Evolutionary conservation across 139 green algal genomes (phyloP).

Genomic region (Micractinium sp.): DNA sequence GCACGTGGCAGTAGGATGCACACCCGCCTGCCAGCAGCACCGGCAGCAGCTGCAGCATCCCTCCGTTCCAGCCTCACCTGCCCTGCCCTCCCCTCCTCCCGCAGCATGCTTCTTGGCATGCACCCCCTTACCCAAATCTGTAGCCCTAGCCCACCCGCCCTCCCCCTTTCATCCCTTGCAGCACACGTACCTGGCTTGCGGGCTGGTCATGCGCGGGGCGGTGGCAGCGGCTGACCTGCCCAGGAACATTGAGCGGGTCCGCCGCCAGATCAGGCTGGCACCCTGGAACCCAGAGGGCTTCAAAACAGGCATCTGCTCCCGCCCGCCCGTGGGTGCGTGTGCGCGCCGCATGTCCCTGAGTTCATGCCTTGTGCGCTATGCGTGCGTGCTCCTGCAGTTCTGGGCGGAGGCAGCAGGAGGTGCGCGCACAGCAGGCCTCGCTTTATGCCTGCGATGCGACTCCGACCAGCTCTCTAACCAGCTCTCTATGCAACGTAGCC

Average conservation of each 20-base stretch:
- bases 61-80: neutral
- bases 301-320: conserved; percentile 78
- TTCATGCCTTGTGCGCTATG: neutral
- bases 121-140: neutral
- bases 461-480: no score
- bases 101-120: neutral
- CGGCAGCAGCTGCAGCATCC: neutral
- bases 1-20: neutral
- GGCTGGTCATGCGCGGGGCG: conserved; percentile 69
- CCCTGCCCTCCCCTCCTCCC: neutral
- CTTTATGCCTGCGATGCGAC: neutral
- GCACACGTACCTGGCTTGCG: conserved; percentile 76
- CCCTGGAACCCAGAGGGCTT: conserved; percentile 85
- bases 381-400: no score
- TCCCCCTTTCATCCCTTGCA: conserved; percentile 9
- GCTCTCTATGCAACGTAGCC: neutral
- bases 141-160: no score
- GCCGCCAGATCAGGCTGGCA: conserved; percentile 67
- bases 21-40: neutral
- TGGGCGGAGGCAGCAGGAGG: no score
- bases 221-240: conserved; percentile 72
- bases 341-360: neutral
- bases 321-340: conserved; percentile 62
- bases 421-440: no score
- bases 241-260: conserved; percentile 69